Percentiles rank a stretch among this genome's conserved stretches.
These are phyloP conservation scores for Eleusine coracana DNA, from an alignment of 176 grass and related monocot species.

Conservation along the genomic window DNA sequence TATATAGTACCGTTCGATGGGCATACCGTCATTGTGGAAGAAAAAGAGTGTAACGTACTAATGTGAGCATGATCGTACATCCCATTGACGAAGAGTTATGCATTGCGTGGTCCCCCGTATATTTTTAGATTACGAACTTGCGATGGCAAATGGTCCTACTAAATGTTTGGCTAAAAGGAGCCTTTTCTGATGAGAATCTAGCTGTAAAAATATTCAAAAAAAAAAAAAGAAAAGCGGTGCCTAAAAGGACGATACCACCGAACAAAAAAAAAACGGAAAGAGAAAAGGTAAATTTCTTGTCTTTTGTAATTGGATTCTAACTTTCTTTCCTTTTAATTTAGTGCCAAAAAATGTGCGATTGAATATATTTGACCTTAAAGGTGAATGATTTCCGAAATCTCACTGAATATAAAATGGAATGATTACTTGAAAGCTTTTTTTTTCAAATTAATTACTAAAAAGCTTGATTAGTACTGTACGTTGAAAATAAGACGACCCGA, in stretches of 20 bases:
- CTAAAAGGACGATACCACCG: neutral
- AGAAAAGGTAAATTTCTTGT: neutral
- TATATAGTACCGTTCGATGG: neutral
- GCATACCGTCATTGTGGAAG: neutral
- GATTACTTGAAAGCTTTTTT: too few relatives aligned
- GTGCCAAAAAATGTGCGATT: neutral
- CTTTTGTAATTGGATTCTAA: neutral
- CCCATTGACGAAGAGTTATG: neutral
- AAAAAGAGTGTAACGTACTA: neutral
- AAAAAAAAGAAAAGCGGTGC: neutral
- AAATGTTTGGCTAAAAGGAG: neutral
- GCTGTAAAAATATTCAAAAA: neutral
- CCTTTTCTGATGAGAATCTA: neutral
- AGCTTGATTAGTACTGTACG: too few relatives aligned
- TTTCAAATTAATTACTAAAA: too few relatives aligned
- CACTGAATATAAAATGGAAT: neutral
- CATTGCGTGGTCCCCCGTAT: neutral
- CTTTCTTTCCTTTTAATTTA: neutral
- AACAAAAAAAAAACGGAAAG: constrained; percentile 9
- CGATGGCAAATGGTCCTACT: neutral
- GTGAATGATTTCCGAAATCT: neutral
- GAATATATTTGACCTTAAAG: neutral
- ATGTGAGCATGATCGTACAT: neutral
- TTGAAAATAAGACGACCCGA: too few relatives aligned
- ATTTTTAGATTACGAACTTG: neutral